Evolutionary conservation across 2,329 filamentous ascomycete species (phyloP).

Genomic region (Anisogramma anomala): DNA sequence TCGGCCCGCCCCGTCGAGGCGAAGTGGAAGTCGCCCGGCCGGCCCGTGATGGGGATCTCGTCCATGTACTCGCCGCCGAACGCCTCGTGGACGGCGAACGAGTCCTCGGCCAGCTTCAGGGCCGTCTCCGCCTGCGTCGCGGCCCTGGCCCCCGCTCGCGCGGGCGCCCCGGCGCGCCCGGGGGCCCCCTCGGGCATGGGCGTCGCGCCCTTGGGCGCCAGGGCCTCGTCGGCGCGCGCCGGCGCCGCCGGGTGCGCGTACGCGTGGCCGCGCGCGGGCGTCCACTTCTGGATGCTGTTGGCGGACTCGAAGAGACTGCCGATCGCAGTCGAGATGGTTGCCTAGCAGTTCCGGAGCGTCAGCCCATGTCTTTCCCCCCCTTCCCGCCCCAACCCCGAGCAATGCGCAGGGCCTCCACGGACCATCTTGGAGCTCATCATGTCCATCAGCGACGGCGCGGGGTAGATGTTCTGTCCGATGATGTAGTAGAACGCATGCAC

Average conservation of each 20-base stretch:
- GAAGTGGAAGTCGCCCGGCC: slow-evolving; percentile 54
- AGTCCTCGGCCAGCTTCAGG: slow-evolving; percentile 42
- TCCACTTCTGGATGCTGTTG: slow-evolving; percentile 41
- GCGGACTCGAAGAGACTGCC: slow-evolving; percentile 40
- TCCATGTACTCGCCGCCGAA: slow-evolving; percentile 56
- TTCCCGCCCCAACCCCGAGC: background rate
- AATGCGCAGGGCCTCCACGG: slow-evolving; percentile 17
- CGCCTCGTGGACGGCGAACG: slow-evolving; percentile 44
- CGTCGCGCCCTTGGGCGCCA: slow-evolving; percentile 36
- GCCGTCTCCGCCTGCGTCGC: slow-evolving; percentile 31
- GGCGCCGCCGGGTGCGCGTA: slow-evolving; percentile 32
- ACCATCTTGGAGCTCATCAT: slow-evolving; percentile 49
- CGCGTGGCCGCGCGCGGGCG: slow-evolving; percentile 40
- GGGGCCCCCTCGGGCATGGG: slow-evolving; percentile 34
- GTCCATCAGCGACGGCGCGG: slow-evolving; percentile 50
- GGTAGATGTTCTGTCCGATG: slow-evolving; percentile 54
- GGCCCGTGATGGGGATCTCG: slow-evolving; percentile 56
- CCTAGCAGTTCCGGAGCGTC: slow-evolving; percentile 23
- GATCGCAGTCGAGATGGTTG: slow-evolving; percentile 43
- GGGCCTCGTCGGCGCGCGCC: slow-evolving; percentile 20
- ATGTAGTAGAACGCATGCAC: slow-evolving; percentile 53
- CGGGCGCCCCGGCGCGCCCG: slow-evolving; percentile 17
- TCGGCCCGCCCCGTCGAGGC: slow-evolving; percentile 47
- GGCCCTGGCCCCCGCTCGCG: slow-evolving; percentile 23
- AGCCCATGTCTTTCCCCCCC: background rate